phyloP scores from a whole-genome alignment of 1,284 basidiomycete genomes.

The Sanghuangporus baumii region DNA sequence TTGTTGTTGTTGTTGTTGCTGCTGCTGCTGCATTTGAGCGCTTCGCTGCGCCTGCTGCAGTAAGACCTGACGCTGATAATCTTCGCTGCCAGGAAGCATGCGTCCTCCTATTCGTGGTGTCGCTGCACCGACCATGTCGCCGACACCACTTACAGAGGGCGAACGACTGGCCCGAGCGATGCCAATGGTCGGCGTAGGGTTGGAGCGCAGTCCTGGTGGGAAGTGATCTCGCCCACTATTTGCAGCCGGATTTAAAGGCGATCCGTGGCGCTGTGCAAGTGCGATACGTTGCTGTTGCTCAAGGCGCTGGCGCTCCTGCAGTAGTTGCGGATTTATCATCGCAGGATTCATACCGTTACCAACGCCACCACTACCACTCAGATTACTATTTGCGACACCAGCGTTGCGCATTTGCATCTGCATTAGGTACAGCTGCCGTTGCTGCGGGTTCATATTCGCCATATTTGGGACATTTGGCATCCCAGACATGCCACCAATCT shows the following conservation, averaged over 20 bases:
- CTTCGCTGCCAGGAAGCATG: conserved; percentile 45
- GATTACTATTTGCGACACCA: conserved; percentile 12
- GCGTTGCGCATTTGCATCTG: conserved; percentile 28
- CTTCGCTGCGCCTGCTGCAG: conserved; percentile 25
- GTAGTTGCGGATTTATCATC: conserved; percentile 26
- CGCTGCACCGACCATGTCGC: conserved; percentile 36
- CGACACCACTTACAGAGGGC: conserved; percentile 45
- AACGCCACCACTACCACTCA: conserved; percentile 6
- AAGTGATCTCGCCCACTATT: conserved; percentile 14
- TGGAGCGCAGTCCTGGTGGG: conserved; percentile 37
- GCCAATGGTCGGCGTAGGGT: conserved; percentile 51
- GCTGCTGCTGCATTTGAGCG: conserved; percentile 29
- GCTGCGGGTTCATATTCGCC: conserved; percentile 24
- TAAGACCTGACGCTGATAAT: conserved; percentile 33
- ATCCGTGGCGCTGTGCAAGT: conserved; percentile 28
- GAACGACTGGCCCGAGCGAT: conserved; percentile 67
- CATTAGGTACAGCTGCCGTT: conserved; percentile 32
- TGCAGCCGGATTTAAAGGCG: conserved; percentile 30
- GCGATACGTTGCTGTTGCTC: conserved; percentile 26
- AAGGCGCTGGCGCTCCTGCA: conserved; percentile 35
- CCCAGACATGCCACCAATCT: conserved; percentile 19
- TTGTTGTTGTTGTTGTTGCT: conserved; percentile 31
- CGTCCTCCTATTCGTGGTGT: conserved; percentile 40
- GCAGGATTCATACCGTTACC: conserved; percentile 19
- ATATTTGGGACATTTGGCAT: conserved; percentile 24